Conservation (phyloP, 768 basidiomycete species). For the Astraeus odoratus region DNA sequence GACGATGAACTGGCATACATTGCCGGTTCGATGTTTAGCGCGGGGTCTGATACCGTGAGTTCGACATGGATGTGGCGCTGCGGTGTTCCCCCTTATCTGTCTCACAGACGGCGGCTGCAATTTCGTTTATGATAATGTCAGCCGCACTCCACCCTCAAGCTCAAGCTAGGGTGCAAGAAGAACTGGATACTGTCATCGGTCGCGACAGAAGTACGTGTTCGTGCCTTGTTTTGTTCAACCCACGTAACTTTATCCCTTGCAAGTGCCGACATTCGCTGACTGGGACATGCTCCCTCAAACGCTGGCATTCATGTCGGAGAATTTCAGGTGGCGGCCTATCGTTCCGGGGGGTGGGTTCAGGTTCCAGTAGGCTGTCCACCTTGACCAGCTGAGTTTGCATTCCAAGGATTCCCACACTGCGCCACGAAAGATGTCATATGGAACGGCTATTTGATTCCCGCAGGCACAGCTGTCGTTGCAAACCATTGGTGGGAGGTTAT, state of each 20-base stretch:
- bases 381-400: too few species aligned
- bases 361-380: background rate
- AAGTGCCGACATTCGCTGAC: slow-evolving; percentile 33
- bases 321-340: slow-evolving; percentile 30
- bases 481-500: slow-evolving; percentile 14
- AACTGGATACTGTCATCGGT: slow-evolving; percentile 47
- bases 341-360: slow-evolving; percentile 16
- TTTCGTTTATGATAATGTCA: slow-evolving; percentile 49
- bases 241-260: background rate
- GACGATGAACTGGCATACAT: slow-evolving; percentile 34
- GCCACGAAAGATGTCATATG: slow-evolving; percentile 58
- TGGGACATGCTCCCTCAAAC: slow-evolving; percentile 25
- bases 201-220: slow-evolving; percentile 20
- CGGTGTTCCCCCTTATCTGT: background rate
- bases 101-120: slow-evolving; percentile 35
- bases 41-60: slow-evolving; percentile 35
- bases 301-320: slow-evolving; percentile 29
- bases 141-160: slow-evolving; percentile 45
- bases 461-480: slow-evolving; percentile 16
- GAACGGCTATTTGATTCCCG: slow-evolving; percentile 18
- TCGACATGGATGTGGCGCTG: background rate
- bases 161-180: slow-evolving; percentile 43
- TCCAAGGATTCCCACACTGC: slow-evolving; percentile 45
- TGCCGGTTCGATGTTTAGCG: slow-evolving; percentile 37
- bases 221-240: background rate